Percentiles rank a stretch among this genome's conserved stretches.
phyloP scores from a whole-genome alignment of 495 filamentous ascomycete species.

The Daldinia vernicosa region DNA sequence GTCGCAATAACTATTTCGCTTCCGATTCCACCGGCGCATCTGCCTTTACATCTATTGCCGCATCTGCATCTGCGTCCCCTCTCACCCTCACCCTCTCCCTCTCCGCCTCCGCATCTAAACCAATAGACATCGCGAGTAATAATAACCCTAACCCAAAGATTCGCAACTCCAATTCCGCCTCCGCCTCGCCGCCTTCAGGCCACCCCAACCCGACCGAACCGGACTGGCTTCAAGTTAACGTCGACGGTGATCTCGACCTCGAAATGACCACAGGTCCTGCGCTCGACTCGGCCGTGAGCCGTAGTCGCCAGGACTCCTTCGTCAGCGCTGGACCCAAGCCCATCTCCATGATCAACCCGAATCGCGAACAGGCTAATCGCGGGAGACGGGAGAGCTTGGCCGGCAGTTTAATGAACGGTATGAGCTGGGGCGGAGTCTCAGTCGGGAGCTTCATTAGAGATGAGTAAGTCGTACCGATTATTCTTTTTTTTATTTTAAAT shows the following conservation, averaged over 20 bases:
- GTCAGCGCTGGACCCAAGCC: slow-evolving; percentile 82
- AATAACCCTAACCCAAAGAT: slow-evolving; percentile 32
- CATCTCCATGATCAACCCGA: slow-evolving; percentile 81
- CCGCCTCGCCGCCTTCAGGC: slow-evolving; percentile 41
- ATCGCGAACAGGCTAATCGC: slow-evolving; percentile 69
- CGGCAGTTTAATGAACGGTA: slow-evolving; percentile 87
- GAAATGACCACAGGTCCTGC: slow-evolving; percentile 69
- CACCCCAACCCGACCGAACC: slow-evolving; percentile 21
- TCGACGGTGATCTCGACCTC: slow-evolving; percentile 46
- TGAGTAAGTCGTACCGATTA: slow-evolving; percentile 75
- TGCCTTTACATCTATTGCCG: slow-evolving; percentile 1
- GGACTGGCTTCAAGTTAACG: slow-evolving; percentile 39
- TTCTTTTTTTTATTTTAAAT: no score
- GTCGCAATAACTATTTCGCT: slow-evolving; percentile 43
- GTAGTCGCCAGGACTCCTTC: slow-evolving; percentile 76
- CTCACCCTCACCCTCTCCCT: background rate
- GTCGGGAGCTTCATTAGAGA: slow-evolving; percentile 97
- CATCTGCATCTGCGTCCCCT: slow-evolving; percentile 21
- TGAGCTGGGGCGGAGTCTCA: slow-evolving; percentile 98
- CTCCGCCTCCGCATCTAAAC: slow-evolving; percentile 44
- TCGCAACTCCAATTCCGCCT: slow-evolving; percentile 39
- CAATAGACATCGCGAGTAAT: slow-evolving; percentile 42
- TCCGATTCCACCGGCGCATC: slow-evolving; percentile 23
- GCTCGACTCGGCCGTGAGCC: slow-evolving; percentile 63
- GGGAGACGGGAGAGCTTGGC: slow-evolving; percentile 84